These are phyloP conservation scores for Septoria linicola DNA, from an alignment of 2,329 filamentous ascomycete genomes.

Conservation along the genomic window DNA sequence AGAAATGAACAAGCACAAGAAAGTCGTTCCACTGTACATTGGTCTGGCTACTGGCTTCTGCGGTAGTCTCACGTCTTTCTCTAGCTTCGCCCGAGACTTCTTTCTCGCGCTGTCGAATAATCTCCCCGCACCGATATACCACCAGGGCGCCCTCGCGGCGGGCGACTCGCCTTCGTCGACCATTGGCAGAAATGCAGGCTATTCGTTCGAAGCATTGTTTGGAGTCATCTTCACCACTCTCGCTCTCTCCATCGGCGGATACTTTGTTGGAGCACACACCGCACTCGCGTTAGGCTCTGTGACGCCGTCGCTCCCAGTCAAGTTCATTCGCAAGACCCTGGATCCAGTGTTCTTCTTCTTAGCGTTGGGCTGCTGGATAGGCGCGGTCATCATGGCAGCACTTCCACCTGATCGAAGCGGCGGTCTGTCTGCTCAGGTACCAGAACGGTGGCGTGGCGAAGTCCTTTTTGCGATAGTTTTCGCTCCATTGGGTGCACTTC, in stretches of 20 bases:
- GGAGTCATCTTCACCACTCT: constrained; percentile 73
- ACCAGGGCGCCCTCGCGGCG: constrained; percentile 34
- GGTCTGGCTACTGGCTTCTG: constrained; percentile 85
- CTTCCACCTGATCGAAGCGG: constrained; percentile 62
- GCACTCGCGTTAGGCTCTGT: constrained; percentile 61
- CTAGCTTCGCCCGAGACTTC: constrained; percentile 74
- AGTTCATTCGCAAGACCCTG: constrained; percentile 57
- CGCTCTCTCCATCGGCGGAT: constrained; percentile 65
- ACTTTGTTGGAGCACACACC: constrained; percentile 72
- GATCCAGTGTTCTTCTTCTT: constrained; percentile 65
- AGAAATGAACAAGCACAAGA: constrained; percentile 60
- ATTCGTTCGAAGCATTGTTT: constrained; percentile 78
- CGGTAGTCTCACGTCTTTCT: constrained; percentile 87
- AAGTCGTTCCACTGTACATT: constrained; percentile 84
- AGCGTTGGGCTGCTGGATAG: constrained; percentile 73
- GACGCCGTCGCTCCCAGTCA: constrained; percentile 61
- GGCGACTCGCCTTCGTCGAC: constrained; percentile 33
- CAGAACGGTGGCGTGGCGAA: constrained; percentile 70
- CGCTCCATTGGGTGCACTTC: constrained; percentile 74
- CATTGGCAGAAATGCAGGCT: constrained; percentile 63
- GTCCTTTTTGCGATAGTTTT: constrained; percentile 77
- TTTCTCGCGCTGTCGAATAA: constrained; percentile 80
- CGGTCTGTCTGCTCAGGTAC: constrained; percentile 32
- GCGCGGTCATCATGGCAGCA: constrained; percentile 68
- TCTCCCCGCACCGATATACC: constrained; percentile 55